These are phyloP conservation scores for Hordeum vulgare DNA, from an alignment of 176 grass and related monocot species.

Conservation along the genomic window DNA sequence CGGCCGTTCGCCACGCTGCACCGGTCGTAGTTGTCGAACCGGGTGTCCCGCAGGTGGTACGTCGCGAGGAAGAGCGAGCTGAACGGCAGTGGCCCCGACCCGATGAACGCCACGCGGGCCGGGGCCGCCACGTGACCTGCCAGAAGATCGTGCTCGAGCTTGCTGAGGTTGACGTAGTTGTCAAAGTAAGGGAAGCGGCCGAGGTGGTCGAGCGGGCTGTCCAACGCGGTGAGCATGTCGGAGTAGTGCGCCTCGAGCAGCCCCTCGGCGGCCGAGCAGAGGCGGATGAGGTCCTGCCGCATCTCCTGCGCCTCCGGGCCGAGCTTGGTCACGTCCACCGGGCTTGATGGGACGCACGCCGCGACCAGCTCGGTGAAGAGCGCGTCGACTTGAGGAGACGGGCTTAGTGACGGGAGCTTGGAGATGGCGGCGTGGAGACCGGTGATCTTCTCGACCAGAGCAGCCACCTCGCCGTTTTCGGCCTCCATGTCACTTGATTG, in stretches of 20 bases:
- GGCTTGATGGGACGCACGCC: slow-evolving; percentile 53
- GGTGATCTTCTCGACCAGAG: neutral
- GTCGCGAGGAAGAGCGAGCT: neutral
- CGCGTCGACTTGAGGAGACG: neutral
- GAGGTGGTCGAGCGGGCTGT: slow-evolving; percentile 66
- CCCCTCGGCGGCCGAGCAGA: slow-evolving; percentile 64
- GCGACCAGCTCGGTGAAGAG: neutral
- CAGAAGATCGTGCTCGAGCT: slow-evolving; percentile 40
- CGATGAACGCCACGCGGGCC: neutral
- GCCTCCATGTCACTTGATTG: neutral
- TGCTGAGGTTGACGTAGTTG: slow-evolving; percentile 78
- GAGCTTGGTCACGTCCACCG: slow-evolving; percentile 59
- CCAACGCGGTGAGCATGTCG: slow-evolving; percentile 46
- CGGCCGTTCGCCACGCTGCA: neutral
- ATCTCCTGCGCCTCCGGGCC: slow-evolving; percentile 27
- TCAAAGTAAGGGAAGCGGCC: slow-evolving; percentile 59
- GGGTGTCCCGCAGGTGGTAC: neutral
- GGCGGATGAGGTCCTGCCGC: slow-evolving; percentile 43
- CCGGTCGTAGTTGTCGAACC: neutral
- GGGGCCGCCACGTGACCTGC: neutral
- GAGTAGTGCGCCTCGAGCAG: slow-evolving; percentile 59
- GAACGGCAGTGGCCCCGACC: neutral
- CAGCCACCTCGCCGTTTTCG: neutral
- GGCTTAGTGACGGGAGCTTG: neutral
- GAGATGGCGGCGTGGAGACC: neutral